Conservation (phyloP, 1,284 basidiomycete species). For the Coniophora puteana region DNA sequence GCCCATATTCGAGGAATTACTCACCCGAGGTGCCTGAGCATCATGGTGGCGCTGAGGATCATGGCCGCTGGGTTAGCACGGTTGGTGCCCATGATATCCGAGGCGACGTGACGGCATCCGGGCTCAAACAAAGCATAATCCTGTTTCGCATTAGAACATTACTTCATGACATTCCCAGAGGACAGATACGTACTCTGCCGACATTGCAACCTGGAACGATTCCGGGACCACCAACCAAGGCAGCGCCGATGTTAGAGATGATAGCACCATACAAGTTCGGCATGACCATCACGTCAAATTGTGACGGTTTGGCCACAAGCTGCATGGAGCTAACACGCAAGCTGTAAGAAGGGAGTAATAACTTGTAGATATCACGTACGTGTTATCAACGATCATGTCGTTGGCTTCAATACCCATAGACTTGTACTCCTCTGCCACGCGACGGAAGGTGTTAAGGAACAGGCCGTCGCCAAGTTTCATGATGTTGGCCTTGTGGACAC, state of each 20-base stretch:
- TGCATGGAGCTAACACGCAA: slow-evolving; percentile 81
- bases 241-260: slow-evolving; percentile 97
- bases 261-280: slow-evolving; percentile 97
- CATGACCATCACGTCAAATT: slow-evolving; percentile 99
- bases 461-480: slow-evolving; percentile 99
- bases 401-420: slow-evolving; percentile 90
- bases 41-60: slow-evolving; percentile 97
- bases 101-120: slow-evolving; percentile 97
- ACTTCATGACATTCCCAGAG: slow-evolving; percentile 5
- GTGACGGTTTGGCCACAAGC: slow-evolving; percentile 90
- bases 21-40: slow-evolving; percentile 95
- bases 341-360: not conserved
- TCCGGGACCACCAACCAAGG: slow-evolving; percentile 96
- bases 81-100: slow-evolving; percentile 97
- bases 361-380: slow-evolving; percentile 45
- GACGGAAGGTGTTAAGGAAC: slow-evolving; percentile 98
- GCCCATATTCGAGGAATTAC: slow-evolving; percentile 14
- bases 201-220: slow-evolving; percentile 99
- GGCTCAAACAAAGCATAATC: slow-evolving; percentile 99
- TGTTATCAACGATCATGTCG: slow-evolving; percentile 99
- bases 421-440: slow-evolving; percentile 95
- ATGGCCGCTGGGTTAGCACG: slow-evolving; percentile 98
- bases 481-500: slow-evolving; percentile 99
- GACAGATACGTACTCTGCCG: slow-evolving; percentile 64
- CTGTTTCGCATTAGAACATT: slow-evolving; percentile 32